phyloP scores from a whole-genome alignment of 495 filamentous ascomycete genomes.

The Penicillium lividum region DNA sequence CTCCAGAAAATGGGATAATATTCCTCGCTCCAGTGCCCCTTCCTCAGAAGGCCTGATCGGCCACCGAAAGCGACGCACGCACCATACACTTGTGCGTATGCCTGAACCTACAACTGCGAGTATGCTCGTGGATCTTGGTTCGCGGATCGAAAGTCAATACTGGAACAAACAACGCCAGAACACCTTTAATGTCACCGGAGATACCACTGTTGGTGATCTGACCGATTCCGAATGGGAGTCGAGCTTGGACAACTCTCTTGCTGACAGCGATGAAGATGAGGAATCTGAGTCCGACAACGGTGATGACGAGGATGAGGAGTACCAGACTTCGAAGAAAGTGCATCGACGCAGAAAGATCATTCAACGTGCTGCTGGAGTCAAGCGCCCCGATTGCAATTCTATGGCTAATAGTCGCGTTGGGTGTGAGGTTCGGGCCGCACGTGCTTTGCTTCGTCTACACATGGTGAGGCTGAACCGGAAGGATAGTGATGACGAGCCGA shows the following conservation, averaged over 20 bases:
- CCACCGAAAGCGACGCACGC: neutral
- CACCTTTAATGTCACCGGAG: neutral
- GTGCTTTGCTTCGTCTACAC: conserved; percentile 56
- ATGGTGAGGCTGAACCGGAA: conserved; percentile 39
- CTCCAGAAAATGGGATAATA: conserved; percentile 21
- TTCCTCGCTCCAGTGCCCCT: neutral
- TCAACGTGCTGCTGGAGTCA: neutral
- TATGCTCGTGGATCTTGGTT: neutral
- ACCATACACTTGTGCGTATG: too few relatives aligned
- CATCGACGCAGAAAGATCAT: neutral
- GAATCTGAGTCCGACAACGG: neutral
- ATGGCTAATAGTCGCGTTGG: conserved; percentile 15
- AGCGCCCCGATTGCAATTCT: neutral
- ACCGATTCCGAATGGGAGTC: neutral
- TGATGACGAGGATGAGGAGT: conserved; percentile 18
- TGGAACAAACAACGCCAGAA: too few relatives aligned
- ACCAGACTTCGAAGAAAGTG: neutral
- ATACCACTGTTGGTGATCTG: neutral
- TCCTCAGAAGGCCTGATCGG: neutral
- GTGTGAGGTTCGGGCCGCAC: conserved; percentile 56
- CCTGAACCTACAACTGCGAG: neutral
- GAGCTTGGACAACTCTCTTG: neutral
- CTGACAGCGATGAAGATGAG: neutral
- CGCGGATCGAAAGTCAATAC: neutral
- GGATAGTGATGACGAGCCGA: conserved; percentile 3